Conservation (phyloP, 768 basidiomycete genomes). For the Boletus vermiculosoides region DNA sequence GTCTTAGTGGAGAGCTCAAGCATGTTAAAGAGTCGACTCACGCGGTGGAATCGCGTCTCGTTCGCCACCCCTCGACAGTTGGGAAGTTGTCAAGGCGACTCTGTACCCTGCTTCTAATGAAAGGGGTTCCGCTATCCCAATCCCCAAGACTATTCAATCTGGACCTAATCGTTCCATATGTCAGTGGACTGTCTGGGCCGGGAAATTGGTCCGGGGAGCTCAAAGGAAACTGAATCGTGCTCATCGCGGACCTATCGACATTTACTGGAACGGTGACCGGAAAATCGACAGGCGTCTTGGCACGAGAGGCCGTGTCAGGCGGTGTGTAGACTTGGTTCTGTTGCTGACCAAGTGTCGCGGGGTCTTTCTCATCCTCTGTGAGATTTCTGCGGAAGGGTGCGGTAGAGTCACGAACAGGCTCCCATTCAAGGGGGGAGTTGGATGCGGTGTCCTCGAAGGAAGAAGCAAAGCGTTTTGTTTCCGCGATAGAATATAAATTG, state of each 20-base stretch:
- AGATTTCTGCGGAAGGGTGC: conserved; percentile 76
- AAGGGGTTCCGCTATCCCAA: conserved; percentile 69
- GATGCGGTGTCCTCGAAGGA: conserved; percentile 55
- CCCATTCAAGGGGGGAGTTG: conserved; percentile 51
- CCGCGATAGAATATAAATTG: conserved; percentile 79
- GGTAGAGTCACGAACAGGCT: conserved; percentile 51
- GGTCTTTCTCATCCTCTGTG: conserved; percentile 73
- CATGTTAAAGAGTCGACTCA: conserved; percentile 40
- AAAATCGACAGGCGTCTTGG: conserved; percentile 57
- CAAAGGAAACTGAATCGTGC: conserved; percentile 78
- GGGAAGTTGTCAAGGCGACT: conserved; percentile 64
- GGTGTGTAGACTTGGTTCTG: conserved; percentile 15
- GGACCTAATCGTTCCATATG: conserved; percentile 49
- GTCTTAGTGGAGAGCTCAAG: conserved; percentile 2
- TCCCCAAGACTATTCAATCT: conserved; percentile 74
- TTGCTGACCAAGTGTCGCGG: conserved; percentile 43
- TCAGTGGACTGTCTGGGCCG: conserved; percentile 54
- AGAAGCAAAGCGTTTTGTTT: conserved; percentile 57
- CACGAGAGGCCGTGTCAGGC: conserved; percentile 39
- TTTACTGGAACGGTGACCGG: conserved; percentile 53
- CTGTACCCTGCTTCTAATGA: conserved; percentile 81
- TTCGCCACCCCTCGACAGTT: conserved; percentile 76
- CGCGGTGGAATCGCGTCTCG: conserved; percentile 87
- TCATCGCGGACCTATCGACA: conserved; percentile 48
- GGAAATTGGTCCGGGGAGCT: conserved; percentile 67